phyloP scores from a whole-genome alignment of 495 filamentous ascomycete genomes.

The Annulohypoxylon nitens region DNA sequence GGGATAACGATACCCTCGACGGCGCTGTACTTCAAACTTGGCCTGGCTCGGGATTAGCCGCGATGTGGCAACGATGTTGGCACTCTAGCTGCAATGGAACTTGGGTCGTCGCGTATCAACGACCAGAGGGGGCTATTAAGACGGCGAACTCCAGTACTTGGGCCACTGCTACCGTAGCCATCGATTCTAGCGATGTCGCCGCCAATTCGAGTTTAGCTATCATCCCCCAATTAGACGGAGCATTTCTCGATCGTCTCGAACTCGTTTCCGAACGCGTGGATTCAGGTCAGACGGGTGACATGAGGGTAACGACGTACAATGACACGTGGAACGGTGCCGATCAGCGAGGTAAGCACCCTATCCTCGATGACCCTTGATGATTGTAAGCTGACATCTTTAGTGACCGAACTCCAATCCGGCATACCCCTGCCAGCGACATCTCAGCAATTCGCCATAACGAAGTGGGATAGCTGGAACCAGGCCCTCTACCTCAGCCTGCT shows the following conservation, averaged over 20 bases:
- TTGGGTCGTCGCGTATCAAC: conserved; percentile 43
- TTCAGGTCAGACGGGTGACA: conserved; percentile 32
- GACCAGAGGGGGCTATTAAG: conserved; percentile 40
- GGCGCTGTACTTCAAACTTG: conserved; percentile 33
- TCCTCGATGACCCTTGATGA: not conserved
- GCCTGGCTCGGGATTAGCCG: conserved; percentile 41
- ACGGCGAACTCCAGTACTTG: conserved; percentile 42
- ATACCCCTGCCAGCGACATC: conserved; percentile 39
- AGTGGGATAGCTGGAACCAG: conserved; percentile 40
- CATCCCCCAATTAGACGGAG: conserved; percentile 27
- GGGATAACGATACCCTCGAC: conserved; percentile 40
- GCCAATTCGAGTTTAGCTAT: conserved; percentile 43
- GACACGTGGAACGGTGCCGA: conserved; percentile 39
- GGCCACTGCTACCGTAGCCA: conserved; percentile 34
- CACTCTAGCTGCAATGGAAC: conserved; percentile 24
- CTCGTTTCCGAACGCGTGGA: conserved; percentile 36
- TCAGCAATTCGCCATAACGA: conserved; percentile 44
- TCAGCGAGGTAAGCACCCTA: conserved; percentile 31
- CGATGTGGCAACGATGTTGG: conserved; percentile 42
- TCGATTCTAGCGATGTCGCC: conserved; percentile 35
- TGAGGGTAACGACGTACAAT: conserved; percentile 39
- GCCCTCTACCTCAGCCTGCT: conserved; percentile 37
- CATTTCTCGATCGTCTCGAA: conserved; percentile 34
- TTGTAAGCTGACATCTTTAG: conserved; percentile 28
- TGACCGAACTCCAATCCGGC: conserved; percentile 32